Conservation (phyloP, 192 early-diverging fungal species). For the Kappamyces sp. region DNA sequence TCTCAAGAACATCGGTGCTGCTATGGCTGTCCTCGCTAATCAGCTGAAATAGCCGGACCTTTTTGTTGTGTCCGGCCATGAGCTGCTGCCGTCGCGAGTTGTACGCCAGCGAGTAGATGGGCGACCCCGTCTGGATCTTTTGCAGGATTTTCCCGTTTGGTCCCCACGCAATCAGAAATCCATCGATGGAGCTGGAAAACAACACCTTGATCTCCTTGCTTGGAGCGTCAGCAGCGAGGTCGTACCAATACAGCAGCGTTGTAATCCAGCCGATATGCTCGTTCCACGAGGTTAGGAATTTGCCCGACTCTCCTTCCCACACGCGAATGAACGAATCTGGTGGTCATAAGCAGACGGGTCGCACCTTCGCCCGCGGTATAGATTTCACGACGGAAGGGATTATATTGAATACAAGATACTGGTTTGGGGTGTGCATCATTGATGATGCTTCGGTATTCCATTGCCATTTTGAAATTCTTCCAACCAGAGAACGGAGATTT, state of each 20-base stretch:
- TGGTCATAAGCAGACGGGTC: constrained; percentile 9
- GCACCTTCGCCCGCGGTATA: constrained; percentile 51
- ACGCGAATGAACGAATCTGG: constrained; percentile 42
- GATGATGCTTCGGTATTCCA: constrained; percentile 47
- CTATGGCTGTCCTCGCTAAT: constrained; percentile 37
- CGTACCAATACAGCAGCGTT: constrained; percentile 43
- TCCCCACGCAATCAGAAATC: constrained; percentile 49
- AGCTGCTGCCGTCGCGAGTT: constrained; percentile 52
- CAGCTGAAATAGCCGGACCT: constrained; percentile 51
- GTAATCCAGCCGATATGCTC: constrained; percentile 55
- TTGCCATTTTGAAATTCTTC: constrained; percentile 28
- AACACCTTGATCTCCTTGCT: constrained; percentile 52
- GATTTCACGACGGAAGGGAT: constrained; percentile 43
- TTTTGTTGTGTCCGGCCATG: constrained; percentile 45
- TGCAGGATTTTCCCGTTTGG: constrained; percentile 43
- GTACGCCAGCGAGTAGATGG: constrained; percentile 53
- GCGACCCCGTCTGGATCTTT: constrained; percentile 49
- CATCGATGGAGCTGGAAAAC: constrained; percentile 51
- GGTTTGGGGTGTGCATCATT: constrained; percentile 47
- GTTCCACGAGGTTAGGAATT: constrained; percentile 27
- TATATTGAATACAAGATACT: constrained; percentile 46
- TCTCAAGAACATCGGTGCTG: constrained; percentile 39
- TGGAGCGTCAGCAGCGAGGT: background rate
- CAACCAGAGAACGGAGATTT: background rate
- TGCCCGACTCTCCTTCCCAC: constrained; percentile 52